Percentiles rank a stretch among this genome's conserved stretches.
Conservation (phyloP, 2,329 filamentous ascomycete genomes). For the Aspergillus fumigatiaffinis region DNA sequence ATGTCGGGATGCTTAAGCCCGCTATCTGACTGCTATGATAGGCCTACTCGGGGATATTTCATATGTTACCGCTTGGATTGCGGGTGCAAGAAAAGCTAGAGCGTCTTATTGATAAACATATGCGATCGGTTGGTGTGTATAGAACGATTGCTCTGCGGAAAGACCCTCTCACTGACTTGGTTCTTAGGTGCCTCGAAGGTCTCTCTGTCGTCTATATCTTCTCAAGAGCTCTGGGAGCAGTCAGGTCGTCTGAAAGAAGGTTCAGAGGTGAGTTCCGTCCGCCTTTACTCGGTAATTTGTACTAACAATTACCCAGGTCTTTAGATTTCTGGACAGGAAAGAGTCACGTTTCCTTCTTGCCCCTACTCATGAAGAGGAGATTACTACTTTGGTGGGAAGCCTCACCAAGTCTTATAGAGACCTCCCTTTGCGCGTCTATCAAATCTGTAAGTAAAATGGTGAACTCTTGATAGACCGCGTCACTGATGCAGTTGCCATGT, state of each 20-base stretch:
- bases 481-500: not conserved
- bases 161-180: not conserved
- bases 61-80: conserved; percentile 80
- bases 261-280: conserved; percentile 61
- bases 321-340: conserved; percentile 76
- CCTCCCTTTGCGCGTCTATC: conserved; percentile 81
- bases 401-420: conserved; percentile 78
- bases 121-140: conserved; percentile 64
- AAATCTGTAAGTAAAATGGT: conserved; percentile 64
- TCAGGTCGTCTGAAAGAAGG: conserved; percentile 76
- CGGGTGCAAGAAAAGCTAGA: conserved; percentile 88
- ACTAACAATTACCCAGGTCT: conserved; percentile 55
- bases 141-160: not conserved
- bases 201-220: conserved; percentile 78
- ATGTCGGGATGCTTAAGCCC: not conserved
- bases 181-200: conserved; percentile 69
- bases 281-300: not conserved
- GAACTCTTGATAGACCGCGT: not conserved
- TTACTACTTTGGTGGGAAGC: conserved; percentile 73
- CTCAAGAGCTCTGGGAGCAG: conserved; percentile 75
- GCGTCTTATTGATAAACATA: conserved; percentile 79
- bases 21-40: conserved; percentile 29
- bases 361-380: conserved; percentile 95
- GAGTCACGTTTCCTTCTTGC: conserved; percentile 70
- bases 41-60: conserved; percentile 87